phyloP scores from a whole-genome alignment of 164 flowering plant genomes.

The Berberis vulgaris region DNA sequence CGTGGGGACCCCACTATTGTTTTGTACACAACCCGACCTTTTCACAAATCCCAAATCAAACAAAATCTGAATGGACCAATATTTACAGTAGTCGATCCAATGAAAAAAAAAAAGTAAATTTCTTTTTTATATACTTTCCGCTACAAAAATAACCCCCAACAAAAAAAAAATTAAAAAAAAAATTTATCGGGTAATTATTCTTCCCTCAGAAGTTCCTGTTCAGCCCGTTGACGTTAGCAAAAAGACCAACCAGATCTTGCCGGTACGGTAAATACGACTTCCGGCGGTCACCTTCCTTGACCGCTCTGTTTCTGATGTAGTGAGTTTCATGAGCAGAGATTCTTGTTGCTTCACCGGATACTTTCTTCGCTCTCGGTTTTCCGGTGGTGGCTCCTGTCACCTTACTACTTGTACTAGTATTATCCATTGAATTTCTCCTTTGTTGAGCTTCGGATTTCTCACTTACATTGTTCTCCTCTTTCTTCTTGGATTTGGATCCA shows the following conservation, averaged over 20 bases:
- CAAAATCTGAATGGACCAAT: too few species aligned
- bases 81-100: too few species aligned
- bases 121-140: background rate
- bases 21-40: too few species aligned
- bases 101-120: too few species aligned
- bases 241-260: conserved; percentile 38
- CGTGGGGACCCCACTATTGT: too few species aligned
- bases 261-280: conserved; percentile 31
- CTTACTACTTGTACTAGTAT: background rate
- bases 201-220: conserved; percentile 13
- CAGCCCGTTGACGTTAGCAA: conserved; percentile 37
- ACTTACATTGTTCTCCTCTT: conserved; percentile 8
- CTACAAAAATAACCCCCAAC: background rate
- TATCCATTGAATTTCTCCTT: conserved; percentile 1
- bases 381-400: background rate
- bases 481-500: conserved; percentile 9
- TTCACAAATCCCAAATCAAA: too few species aligned
- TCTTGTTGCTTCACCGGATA: background rate
- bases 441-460: conserved; percentile 7
- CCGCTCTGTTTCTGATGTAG: conserved; percentile 19
- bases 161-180: conserved; percentile 1
- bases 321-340: conserved; percentile 16
- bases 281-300: conserved; percentile 23
- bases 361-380: conserved; percentile 5
- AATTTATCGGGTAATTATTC: background rate